Evolutionary conservation across 2,329 filamentous ascomycete genomes (phyloP), one percentile per base, ranked within the genome.

Genomic region (Emergomyces orientalis): DNA sequence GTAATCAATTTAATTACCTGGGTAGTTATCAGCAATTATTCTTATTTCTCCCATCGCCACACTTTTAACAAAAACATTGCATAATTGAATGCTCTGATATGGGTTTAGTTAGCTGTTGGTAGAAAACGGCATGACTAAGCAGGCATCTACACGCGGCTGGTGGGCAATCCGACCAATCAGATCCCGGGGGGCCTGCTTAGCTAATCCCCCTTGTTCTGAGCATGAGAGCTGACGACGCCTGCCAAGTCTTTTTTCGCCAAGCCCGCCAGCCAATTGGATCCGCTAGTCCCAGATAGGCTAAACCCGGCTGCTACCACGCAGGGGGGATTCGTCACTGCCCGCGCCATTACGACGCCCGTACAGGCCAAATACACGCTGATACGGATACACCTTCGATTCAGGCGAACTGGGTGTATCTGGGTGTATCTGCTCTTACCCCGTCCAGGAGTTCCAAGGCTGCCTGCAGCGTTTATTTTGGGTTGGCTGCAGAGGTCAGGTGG

Each of bases 201-300:
- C 19, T 47, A n/a, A n/a, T 13, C 45, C 5, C 6, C 32, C 3
- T 32, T 7, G 11, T 13, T 22, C 4, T 13, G n/a, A 3, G 5
- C 14, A 5, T n/a, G 43, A 63, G n/a, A 63, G 65, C 65, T 66
- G 65, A 66, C 65, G 65, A 66, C 65, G 63, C 63, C 52, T 49
- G 34, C 56, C 61, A 32, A 63, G 63, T 27, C 59, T 4, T 22
- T n/a, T 9, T 9, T 7, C 43, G 45, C 45, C 45, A 47, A 47
- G 45, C n/a, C 45, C 7, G n/a, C 45, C n/a, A 22, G 9, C n/a
- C 3, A 8, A 9, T 8, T 22, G 45, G n/a, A 13, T 3, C 5
- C 19, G 51, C 52, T 52, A 62, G 55, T 30, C 63, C 62, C 19
- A 11, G 62, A 47, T 25, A 7, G 61, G 60, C 49, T 54, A 65